phyloP scores from a whole-genome alignment of 345 rosid species.

The Lumnitzera littorea region DNA sequence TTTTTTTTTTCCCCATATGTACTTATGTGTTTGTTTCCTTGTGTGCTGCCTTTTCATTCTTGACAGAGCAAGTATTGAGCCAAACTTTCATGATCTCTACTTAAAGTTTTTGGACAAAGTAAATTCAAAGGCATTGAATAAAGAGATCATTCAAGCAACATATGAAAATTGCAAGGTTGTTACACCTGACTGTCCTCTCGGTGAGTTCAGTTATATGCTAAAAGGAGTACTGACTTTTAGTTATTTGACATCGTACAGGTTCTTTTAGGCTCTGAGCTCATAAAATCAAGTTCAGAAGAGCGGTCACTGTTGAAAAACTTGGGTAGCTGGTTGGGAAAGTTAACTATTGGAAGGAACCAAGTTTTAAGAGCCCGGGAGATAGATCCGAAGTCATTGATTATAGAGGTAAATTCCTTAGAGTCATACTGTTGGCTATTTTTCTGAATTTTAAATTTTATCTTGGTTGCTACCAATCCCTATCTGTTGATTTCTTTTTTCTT shows the following conservation, averaged over 20 bases:
- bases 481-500: too few relatives aligned
- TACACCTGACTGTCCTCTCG: neutral
- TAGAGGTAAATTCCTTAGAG: slow-evolving; percentile 48
- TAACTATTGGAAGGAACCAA: slow-evolving; percentile 93
- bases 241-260: slow-evolving; percentile 41
- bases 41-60: neutral
- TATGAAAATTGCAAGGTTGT: slow-evolving; percentile 97
- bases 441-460: neutral
- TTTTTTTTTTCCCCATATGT: neutral
- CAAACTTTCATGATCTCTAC: slow-evolving; percentile 92
- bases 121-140: slow-evolving; percentile 64
- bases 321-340: slow-evolving; percentile 99
- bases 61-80: slow-evolving; percentile 96
- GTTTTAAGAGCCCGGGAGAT: slow-evolving; percentile 92
- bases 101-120: slow-evolving; percentile 92
- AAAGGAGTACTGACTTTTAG: neutral
- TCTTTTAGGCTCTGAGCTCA: slow-evolving; percentile 93
- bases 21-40: neutral
- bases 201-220: slow-evolving; percentile 1
- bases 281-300: slow-evolving; percentile 96
- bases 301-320: slow-evolving; percentile 90
- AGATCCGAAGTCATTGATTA: slow-evolving; percentile 95
- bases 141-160: slow-evolving; percentile 81
- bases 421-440: neutral
- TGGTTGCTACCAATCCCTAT: too few relatives aligned